Evolutionary conservation across 805 yeast species (phyloP).

Genomic region (Yarrowia sp.): DNA sequence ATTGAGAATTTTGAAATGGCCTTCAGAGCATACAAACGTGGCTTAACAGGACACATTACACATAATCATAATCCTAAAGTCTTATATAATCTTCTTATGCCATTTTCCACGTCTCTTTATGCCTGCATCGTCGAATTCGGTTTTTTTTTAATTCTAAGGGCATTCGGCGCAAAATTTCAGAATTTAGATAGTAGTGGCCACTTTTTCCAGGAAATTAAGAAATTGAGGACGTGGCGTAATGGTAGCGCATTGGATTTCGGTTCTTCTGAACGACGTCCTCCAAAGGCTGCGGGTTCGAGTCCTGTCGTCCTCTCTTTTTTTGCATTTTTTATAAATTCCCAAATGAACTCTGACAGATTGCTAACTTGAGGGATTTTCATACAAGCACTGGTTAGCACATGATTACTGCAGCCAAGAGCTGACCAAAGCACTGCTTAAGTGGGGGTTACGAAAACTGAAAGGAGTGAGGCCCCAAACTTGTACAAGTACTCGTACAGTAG

Average conservation of each 20-base stretch:
- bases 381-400: background rate
- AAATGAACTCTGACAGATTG: too few species aligned
- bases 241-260: conserved; percentile 33
- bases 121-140: background rate
- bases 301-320: conserved; percentile 31
- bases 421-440: conserved; percentile 8
- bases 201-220: background rate
- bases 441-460: too few species aligned
- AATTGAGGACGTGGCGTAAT: conserved; percentile 28
- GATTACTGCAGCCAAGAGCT: conserved; percentile 18
- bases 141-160: too few species aligned
- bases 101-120: too few species aligned
- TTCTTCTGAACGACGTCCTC: conserved; percentile 31
- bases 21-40: background rate
- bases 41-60: background rate
- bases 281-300: conserved; percentile 34
- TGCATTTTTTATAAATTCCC: background rate
- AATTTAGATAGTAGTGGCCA: conserved; percentile 1
- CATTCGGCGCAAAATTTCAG: background rate
- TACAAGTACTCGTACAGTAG: background rate
- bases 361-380: conserved; percentile 14
- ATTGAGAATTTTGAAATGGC: background rate
- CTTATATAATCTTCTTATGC: too few species aligned
- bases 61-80: too few species aligned
- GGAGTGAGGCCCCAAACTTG: too few species aligned